These are phyloP conservation scores for Castanopsis chinensis DNA, from an alignment of 306 rosid species.

Conservation along the genomic window DNA sequence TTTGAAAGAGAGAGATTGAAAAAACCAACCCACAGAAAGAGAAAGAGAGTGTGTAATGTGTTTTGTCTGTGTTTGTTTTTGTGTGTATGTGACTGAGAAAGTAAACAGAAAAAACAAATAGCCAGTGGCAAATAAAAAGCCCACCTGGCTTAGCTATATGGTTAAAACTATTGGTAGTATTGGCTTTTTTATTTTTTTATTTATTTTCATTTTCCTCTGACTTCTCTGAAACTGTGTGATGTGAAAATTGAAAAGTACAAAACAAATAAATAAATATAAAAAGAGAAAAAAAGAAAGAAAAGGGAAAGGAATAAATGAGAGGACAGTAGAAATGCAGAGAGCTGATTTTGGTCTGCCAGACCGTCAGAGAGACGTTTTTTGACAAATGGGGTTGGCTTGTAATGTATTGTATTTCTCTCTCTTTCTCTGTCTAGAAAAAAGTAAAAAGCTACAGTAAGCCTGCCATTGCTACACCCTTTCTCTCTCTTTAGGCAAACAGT, in stretches of 20 bases:
- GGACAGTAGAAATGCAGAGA: constrained; percentile 17
- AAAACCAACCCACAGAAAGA: constrained; percentile 33
- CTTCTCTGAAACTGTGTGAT: constrained; percentile 36
- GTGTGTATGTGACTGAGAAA: constrained; percentile 42
- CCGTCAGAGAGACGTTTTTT: constrained; percentile 18
- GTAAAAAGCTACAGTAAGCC: constrained; percentile 23
- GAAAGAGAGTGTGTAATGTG: constrained; percentile 14
- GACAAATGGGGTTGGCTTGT: constrained; percentile 17
- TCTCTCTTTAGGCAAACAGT: background rate
- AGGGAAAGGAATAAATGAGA: constrained; percentile 27
- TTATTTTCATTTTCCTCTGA: background rate
- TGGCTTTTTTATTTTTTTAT: background rate
- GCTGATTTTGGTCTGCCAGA: constrained; percentile 9
- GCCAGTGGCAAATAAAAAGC: constrained; percentile 30
- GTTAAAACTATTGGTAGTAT: background rate
- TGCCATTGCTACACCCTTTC: constrained; percentile 12
- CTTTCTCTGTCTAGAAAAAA: constrained; percentile 9
- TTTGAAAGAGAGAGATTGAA: constrained; percentile 1
- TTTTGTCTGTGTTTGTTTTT: constrained; percentile 27
- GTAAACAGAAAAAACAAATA: constrained; percentile 35
- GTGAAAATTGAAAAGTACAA: constrained; percentile 30
- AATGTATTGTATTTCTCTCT: background rate
- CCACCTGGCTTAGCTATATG: constrained; percentile 40
- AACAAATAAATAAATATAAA: constrained; percentile 8
- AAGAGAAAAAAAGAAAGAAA: constrained; percentile 13